These are phyloP conservation scores for Fusarium ambrosium DNA, from an alignment of 2,329 filamentous ascomycete genomes.

Conservation along the genomic window DNA sequence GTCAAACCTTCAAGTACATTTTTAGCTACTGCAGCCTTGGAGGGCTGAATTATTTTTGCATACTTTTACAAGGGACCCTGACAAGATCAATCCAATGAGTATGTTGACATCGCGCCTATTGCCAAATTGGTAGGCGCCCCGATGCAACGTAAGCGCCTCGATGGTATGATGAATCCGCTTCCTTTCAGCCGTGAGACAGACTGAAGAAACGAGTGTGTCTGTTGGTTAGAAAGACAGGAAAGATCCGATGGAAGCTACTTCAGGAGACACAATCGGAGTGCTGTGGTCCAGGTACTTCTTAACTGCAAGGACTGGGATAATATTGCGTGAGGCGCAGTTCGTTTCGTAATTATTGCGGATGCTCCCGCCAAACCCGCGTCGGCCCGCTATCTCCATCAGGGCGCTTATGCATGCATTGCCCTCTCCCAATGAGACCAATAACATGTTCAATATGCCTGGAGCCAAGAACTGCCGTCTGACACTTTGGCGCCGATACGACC, in stretches of 20 bases:
- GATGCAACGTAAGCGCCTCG: background rate
- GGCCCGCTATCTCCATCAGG: background rate
- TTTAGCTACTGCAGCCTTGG: background rate
- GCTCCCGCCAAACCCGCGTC: background rate
- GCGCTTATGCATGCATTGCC: background rate
- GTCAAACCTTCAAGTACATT: background rate
- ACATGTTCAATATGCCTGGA: background rate
- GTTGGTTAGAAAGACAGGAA: background rate
- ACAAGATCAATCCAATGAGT: background rate
- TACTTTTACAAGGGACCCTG: background rate
- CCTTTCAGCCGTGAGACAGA: background rate
- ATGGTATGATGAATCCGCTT: background rate
- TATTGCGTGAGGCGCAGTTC: background rate
- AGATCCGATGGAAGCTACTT: background rate
- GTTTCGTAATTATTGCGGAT: constrained; percentile 2
- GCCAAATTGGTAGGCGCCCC: background rate
- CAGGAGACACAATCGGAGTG: too few species aligned
- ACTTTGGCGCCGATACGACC: background rate
- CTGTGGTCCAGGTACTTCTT: background rate
- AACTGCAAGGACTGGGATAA: background rate
- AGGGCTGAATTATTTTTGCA: background rate
- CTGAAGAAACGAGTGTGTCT: background rate
- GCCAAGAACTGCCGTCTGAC: background rate
- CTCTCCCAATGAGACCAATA: background rate
- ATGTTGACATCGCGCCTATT: background rate